Conservation (phyloP, 139 green algal genomes). For the Asterochloris sp. region DNA sequence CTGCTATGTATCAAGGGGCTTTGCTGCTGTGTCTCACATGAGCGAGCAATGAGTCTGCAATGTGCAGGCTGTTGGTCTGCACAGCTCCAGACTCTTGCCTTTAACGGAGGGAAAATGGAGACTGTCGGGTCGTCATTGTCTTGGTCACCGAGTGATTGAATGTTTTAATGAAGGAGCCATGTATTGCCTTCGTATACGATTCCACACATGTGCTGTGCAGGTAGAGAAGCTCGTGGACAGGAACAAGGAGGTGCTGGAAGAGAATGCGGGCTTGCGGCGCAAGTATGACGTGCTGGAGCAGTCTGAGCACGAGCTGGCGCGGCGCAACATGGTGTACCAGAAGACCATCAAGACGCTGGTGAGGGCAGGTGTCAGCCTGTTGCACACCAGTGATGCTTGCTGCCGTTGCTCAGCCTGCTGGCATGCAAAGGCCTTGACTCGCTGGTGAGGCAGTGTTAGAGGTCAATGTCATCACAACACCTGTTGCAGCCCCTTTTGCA, state of each 20-base stretch:
- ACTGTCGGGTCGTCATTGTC: too few relatives aligned
- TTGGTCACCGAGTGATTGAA: too few relatives aligned
- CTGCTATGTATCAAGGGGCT: too few relatives aligned
- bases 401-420: not conserved
- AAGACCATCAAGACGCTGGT: conserved; percentile 60
- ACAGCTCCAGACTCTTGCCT: too few relatives aligned
- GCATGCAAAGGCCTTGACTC: not conserved
- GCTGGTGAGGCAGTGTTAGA: not conserved
- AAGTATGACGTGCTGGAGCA: conserved; percentile 54
- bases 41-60: too few relatives aligned
- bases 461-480: not conserved
- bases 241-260: conserved; percentile 32
- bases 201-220: not conserved
- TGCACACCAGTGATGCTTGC: not conserved
- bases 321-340: conserved; percentile 57
- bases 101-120: too few relatives aligned
- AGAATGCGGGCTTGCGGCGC: conserved; percentile 57
- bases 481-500: conserved; percentile 2
- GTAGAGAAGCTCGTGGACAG: conserved; percentile 54
- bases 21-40: too few relatives aligned
- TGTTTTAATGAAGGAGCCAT: too few relatives aligned
- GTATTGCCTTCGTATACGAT: too few relatives aligned
- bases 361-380: not conserved
- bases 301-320: conserved; percentile 65
- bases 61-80: too few relatives aligned